Evolutionary conservation across 352 stramenopile genomes (phyloP).

Genomic region (Phytophthora aleatoria): DNA sequence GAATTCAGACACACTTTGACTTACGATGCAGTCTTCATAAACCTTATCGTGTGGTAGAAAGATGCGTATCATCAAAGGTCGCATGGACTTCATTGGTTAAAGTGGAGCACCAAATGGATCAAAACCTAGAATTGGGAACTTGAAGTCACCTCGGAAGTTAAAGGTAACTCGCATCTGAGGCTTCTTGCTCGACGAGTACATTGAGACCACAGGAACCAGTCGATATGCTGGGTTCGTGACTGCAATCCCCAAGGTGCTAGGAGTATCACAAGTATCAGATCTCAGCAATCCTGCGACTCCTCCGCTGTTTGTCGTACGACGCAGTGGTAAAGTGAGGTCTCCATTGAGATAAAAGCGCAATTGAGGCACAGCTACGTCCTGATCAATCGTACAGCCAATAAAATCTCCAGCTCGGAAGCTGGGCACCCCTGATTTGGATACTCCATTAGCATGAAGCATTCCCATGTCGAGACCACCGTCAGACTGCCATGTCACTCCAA

Average conservation of each 20-base stretch:
- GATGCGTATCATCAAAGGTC: no score
- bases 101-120: constrained; percentile 74
- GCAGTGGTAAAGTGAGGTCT: constrained; percentile 58
- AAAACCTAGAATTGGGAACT: constrained; percentile 66
- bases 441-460: constrained; percentile 72
- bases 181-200: constrained; percentile 78
- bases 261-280: constrained; percentile 1
- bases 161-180: constrained; percentile 72
- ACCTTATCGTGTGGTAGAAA: no score
- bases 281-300: background rate
- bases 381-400: constrained; percentile 77
- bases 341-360: constrained; percentile 83
- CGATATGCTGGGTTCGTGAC: constrained; percentile 68
- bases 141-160: constrained; percentile 81
- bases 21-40: no score
- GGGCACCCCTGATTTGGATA: constrained; percentile 66
- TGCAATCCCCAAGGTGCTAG: constrained; percentile 32
- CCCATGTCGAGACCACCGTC: constrained; percentile 77
- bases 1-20: no score
- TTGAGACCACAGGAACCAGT: constrained; percentile 69
- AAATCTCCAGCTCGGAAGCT: constrained; percentile 74
- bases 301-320: constrained; percentile 9
- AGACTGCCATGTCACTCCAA: constrained; percentile 76
- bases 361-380: constrained; percentile 66
- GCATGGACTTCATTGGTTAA: constrained; percentile 5